phyloP scores from a whole-genome alignment of 2,329 filamentous ascomycete species.

The Mycosphaerella sp. region DNA sequence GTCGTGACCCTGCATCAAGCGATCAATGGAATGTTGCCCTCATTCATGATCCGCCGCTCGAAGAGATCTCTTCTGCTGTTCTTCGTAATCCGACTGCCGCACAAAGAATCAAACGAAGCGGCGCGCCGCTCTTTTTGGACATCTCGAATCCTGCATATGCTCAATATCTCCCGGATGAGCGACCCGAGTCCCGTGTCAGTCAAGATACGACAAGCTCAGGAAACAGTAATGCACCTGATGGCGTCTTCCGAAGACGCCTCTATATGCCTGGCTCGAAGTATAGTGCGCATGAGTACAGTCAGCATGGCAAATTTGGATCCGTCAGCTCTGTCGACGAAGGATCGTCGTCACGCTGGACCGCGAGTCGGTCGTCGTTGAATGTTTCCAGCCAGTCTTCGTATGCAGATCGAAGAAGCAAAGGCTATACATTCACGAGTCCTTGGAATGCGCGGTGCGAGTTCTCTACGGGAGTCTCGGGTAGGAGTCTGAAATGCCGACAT shows the following conservation, averaged over 20 bases:
- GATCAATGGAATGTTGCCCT: slow-evolving; percentile 48
- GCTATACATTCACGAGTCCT: slow-evolving; percentile 73
- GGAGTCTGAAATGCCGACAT: slow-evolving; percentile 37
- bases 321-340: slow-evolving; percentile 7
- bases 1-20: slow-evolving; percentile 44
- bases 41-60: slow-evolving; percentile 41
- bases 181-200: slow-evolving; percentile 23
- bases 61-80: slow-evolving; percentile 41
- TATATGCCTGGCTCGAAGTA: slow-evolving; percentile 44
- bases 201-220: slow-evolving; percentile 24
- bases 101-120: slow-evolving; percentile 33
- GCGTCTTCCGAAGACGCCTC: slow-evolving; percentile 41
- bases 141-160: slow-evolving; percentile 55
- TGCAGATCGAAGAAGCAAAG: slow-evolving; percentile 47
- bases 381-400: slow-evolving; percentile 9
- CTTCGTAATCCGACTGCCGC: slow-evolving; percentile 26
- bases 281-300: slow-evolving; percentile 36
- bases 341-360: background rate
- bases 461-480: slow-evolving; percentile 66
- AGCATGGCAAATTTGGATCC: slow-evolving; percentile 23
- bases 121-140: slow-evolving; percentile 46
- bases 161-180: slow-evolving; percentile 45
- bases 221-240: slow-evolving; percentile 27
- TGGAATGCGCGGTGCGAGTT: slow-evolving; percentile 89
- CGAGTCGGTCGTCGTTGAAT: background rate